Evolutionary conservation across 2,329 filamentous ascomycete species (phyloP), one percentile per base, ranked within the genome.

Genomic region (Fusarium sp.): DNA sequence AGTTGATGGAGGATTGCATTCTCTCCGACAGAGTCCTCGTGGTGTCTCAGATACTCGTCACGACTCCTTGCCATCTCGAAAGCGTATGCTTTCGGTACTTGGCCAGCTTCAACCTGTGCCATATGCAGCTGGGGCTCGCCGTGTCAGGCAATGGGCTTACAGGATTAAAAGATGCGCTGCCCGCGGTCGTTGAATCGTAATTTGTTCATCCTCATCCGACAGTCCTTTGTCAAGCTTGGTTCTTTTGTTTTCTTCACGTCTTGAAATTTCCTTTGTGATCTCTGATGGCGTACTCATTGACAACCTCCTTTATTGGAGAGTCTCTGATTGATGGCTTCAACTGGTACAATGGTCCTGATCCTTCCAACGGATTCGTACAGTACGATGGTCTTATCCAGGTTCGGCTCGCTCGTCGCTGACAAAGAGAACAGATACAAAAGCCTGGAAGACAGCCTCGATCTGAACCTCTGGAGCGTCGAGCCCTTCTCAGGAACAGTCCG

Each of bases 341-440:
- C 61, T 85, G 83, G 72, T 78, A 80, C 57, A 78, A 79, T 14
- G 77, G 75, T 2, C 46, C 62, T 5, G 89, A 93, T 67, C 87
- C 84, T 1, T 91, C 85, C 10, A 75, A 87, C 61, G 90, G 89
- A 39, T 91, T 84, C 67, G 89, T 92, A 23, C 75, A 80, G 71
- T 92, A 86, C 72, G 82, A 82, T 11, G 7, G 19, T 44, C 70
- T 76, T 46, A 70, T 14, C 6, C 5, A 23, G 4, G 36, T 6
- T 23, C 5, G 1, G 68, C 75, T 46, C 11, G n/a, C 3, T 8
- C 8, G 21, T 31, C 27, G 25, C 63, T 66, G 39, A 67, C 14
- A 41, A 64, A 25, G 62, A 14, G 6, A 6, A 27, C 32, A 81
- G 79, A 46, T 82, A 83, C 39, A 78, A 82, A 52, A 78, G 67